Evolutionary conservation across 352 stramenopile species (phyloP), one percentile per base, ranked within the genome.

Genomic region (Phytophthora quininea): DNA sequence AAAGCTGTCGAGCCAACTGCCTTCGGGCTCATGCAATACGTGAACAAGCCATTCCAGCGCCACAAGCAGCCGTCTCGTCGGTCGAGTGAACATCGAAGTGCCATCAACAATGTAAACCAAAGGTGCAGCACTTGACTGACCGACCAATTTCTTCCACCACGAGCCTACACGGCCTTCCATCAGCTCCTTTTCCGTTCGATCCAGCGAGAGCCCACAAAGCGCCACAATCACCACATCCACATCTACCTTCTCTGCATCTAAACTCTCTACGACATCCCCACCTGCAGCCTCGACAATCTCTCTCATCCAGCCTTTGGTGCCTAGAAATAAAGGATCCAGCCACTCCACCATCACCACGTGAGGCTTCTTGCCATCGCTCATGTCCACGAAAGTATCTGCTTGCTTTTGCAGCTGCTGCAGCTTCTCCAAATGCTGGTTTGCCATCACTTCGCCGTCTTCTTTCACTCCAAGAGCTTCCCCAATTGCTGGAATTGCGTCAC

Each of bases 21-120:
- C 68, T 4, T 76, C 50, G 0, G 66, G 55, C 3, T 78, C 69
- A 43, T 82, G 73, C 1, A 82, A 49, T 2, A 78, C 46, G 46
- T 84, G 65, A 30, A 85, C 76, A 15, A 90, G 68, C 84, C 81
- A 92, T 59, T 89, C 81, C 2, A 92, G 63, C 32, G 78, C 81
- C 1, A 79, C 29, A 2, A 92, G 55, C 11, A 92, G 71, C 8
- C 83, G 79, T 1, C 67, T 64, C 15, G 81, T 89, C n/a, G 84
- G 84, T 15, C 84, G 76, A 10, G 84, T 88, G 64, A 92, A 90
- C 77, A 90, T 90, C 61, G 82, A 73, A 46, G 79, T 92, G 46
- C 84, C 84, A 47, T 92, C 81, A n/a, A 90, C 84, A 33, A 92
- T 60, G 12, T 78, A 78, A 9, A 89, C 69, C 3, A 46, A 30